A percentile compares a stretch with the other conserved stretches of the same genome.
Evolutionary conservation across 495 filamentous ascomycete genomes (phyloP).

Genomic region (Penicillium roqueforti): DNA sequence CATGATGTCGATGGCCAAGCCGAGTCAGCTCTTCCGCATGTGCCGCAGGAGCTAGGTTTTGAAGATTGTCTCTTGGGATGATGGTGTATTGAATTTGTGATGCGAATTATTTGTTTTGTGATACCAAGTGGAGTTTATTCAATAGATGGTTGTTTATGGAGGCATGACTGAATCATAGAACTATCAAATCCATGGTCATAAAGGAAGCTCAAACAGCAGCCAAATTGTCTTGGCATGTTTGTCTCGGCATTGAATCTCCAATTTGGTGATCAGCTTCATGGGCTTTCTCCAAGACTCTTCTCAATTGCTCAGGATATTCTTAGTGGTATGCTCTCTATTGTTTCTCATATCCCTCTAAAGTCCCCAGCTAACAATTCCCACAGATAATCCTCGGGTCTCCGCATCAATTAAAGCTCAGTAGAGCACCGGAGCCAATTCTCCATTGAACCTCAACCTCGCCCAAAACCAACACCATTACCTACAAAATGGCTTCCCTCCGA

Average conservation of each 20-base stretch:
- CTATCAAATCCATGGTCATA: neutral
- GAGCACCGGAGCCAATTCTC: neutral
- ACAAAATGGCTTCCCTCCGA: conserved; percentile 19
- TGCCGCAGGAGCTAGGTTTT: conserved; percentile 9
- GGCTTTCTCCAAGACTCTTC: conserved; percentile 7
- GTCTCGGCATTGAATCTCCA: conserved; percentile 10
- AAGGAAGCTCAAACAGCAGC: neutral
- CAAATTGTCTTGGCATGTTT: conserved; percentile 13
- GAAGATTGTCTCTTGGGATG: conserved; percentile 10
- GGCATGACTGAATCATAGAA: neutral
- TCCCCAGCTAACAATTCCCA: neutral
- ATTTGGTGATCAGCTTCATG: conserved; percentile 20
- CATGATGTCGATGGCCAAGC: conserved; percentile 8
- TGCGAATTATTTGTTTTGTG: conserved; percentile 5
- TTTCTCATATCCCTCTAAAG: neutral
- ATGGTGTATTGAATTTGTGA: neutral
- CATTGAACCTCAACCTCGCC: neutral
- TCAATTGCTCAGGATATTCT: conserved; percentile 4
- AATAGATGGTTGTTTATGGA: conserved; percentile 7
- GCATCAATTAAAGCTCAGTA: conserved; percentile 4
- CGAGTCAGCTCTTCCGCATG: conserved; percentile 4
- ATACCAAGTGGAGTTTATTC: conserved; percentile 19
- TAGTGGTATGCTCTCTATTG: conserved; percentile 2
- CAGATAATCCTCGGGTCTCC: neutral
- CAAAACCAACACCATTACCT: neutral